Conservation (phyloP, 768 basidiomycete genomes). For the Hypsizygus marmoreus region DNA sequence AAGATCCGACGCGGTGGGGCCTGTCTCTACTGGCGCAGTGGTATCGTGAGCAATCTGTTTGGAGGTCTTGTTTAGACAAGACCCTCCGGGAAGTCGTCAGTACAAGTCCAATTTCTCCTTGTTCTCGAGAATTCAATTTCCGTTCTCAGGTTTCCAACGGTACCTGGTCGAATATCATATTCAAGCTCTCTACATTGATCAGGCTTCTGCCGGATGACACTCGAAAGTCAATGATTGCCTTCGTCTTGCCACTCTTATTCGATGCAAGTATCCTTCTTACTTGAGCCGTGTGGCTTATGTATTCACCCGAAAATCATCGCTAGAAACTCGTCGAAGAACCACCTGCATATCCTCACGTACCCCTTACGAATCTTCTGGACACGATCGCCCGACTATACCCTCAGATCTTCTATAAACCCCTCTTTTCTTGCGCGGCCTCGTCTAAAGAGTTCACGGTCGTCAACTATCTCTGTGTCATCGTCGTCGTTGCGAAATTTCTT, state of each 20-base stretch:
- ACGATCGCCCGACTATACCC: constrained; percentile 54
- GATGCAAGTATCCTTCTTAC: constrained; percentile 40
- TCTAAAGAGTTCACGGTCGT: constrained; percentile 60
- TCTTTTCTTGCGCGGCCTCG: constrained; percentile 70
- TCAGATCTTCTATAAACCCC: constrained; percentile 68
- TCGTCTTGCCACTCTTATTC: constrained; percentile 47
- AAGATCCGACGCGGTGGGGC: constrained; percentile 31
- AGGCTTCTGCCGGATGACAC: constrained; percentile 49
- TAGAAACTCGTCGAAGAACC: constrained; percentile 59
- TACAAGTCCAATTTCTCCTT: neutral
- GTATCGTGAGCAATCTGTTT: constrained; percentile 38
- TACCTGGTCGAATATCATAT: constrained; percentile 45
- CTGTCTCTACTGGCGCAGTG: constrained; percentile 35
- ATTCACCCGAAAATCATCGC: constrained; percentile 35
- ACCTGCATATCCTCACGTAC: constrained; percentile 46
- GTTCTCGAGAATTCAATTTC: constrained; percentile 1
- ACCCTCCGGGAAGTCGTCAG: constrained; percentile 45
- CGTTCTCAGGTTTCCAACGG: constrained; percentile 35
- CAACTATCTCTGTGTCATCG: constrained; percentile 58
- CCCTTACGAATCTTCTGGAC: constrained; percentile 53
- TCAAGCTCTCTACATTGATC: constrained; percentile 43
- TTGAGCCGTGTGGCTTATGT: neutral
- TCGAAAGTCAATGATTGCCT: constrained; percentile 38
- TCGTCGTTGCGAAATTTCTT: constrained; percentile 52
- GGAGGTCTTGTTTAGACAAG: constrained; percentile 45